Conservation (phyloP, 805 yeast species). For the Candida nemodendra region DNA sequence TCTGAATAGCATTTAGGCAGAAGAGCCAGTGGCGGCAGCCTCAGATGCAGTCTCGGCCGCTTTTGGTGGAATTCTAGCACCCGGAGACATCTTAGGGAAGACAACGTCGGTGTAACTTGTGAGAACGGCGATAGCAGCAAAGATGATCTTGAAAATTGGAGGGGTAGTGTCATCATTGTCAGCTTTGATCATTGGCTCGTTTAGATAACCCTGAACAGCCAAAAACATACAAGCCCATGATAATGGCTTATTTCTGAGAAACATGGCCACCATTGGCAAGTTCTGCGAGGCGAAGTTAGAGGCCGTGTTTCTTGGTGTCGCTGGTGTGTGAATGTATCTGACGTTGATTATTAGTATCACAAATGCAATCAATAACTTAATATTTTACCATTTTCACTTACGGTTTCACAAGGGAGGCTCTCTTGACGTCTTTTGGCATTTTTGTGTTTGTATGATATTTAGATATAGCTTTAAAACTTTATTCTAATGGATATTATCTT, state of each 20-base stretch:
- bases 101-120: slow-evolving; percentile 52
- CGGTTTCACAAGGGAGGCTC: slow-evolving; percentile 30
- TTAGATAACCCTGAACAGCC: slow-evolving; percentile 50
- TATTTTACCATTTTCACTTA: slow-evolving; percentile 14
- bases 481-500: too few species aligned
- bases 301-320: slow-evolving; percentile 44
- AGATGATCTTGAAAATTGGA: slow-evolving; percentile 43
- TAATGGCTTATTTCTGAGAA: slow-evolving; percentile 52
- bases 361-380: too few species aligned
- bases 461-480: not conserved
- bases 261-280: slow-evolving; percentile 65
- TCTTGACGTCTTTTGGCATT: slow-evolving; percentile 30
- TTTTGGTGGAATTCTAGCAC: slow-evolving; percentile 24
- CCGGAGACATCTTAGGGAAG: slow-evolving; percentile 44
- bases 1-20: too few species aligned
- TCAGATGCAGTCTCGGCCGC: slow-evolving; percentile 4
- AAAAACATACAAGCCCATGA: slow-evolving; percentile 56
- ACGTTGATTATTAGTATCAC: too few species aligned
- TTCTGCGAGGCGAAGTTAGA: slow-evolving; percentile 49
- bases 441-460: too few species aligned
- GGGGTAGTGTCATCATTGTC: slow-evolving; percentile 39
- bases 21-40: not conserved
- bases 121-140: slow-evolving; percentile 45
- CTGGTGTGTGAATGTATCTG: slow-evolving; percentile 48
- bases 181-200: slow-evolving; percentile 32